Base-by-base conservation (phyloP, 2,329 filamentous ascomycete species). In the Lecanicillium sp. region DNA sequence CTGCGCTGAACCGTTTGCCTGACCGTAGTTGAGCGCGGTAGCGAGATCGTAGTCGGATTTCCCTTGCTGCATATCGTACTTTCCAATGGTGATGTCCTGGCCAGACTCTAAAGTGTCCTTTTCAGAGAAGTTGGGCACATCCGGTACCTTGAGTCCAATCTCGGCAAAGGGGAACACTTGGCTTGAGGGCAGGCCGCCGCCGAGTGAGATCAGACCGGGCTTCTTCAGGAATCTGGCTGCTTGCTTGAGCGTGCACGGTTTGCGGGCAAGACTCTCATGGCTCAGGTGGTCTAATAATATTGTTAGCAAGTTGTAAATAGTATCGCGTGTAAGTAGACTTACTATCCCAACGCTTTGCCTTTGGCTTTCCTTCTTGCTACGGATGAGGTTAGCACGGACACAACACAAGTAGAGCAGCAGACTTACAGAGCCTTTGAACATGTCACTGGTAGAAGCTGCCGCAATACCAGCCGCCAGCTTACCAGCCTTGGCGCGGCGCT, bases 111-210 rank as follows among this genome's bases (percentile, higher is more conserved):
- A 60, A 1, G 79, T 80, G 38, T 81, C 80, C 20, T 72, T 63
- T 49, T 89, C 83, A 5, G 79, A 78, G 57, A 92, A 94, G 44
- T 76, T 62, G 5, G 82, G 79, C 13, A 78, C 64, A 2, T 65
- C 63, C 13, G 88, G 86, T 2, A 94, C 77, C 50, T 82, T 85
- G 62, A 94, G 63, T 46, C 71, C 73, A 35, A 96, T 62, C 47
- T 83, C 73, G 48, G 90, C 80, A 52, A 96, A 80, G n/a, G 92
- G 92, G 54, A 98, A 98, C 62, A 94, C 86, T 57, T 90, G 81
- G 43, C 85, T 77, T 12, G 86, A 89, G 4, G 92, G 92, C 15
- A 98, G 41, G 4, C 92, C 92, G 37, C 92, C 92, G 40, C 92
- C 92, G 2, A 98, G 79, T 2, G 88, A 95, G 55, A 98, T 92